Conservation (phyloP, 257 asterid species). For the Primulina huaijiensis region DNA sequence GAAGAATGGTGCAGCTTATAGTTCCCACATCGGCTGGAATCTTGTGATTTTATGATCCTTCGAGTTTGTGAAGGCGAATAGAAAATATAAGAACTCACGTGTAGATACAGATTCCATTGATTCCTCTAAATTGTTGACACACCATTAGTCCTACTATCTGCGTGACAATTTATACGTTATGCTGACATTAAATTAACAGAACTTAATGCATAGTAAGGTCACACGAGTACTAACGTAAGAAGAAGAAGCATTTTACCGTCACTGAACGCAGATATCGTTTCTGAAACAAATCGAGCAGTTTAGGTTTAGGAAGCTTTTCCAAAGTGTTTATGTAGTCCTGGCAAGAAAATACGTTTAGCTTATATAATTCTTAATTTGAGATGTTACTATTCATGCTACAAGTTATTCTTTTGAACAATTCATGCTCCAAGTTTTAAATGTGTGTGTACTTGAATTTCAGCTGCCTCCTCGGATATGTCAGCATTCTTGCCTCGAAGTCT, state of each 20-base stretch:
- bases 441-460: slow-evolving; percentile 65
- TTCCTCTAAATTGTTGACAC: slow-evolving; percentile 93
- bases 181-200: neutral
- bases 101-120: too few relatives aligned
- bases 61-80: neutral
- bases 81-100: too few relatives aligned
- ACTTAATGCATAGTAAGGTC: neutral
- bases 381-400: neutral
- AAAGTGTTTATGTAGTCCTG: slow-evolving; percentile 87
- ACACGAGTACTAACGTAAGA: neutral
- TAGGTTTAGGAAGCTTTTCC: slow-evolving; percentile 76
- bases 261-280: slow-evolving; percentile 71
- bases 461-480: slow-evolving; percentile 72
- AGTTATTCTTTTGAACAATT: neutral
- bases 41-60: slow-evolving; percentile 36
- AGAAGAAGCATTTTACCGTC: slow-evolving; percentile 35
- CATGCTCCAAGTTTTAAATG: slow-evolving; percentile 6
- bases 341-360: slow-evolving; percentile 6
- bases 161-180: neutral
- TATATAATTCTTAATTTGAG: neutral
- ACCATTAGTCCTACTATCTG: slow-evolving; percentile 96
- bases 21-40: slow-evolving; percentile 86
- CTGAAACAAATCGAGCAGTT: slow-evolving; percentile 67
- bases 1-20: slow-evolving; percentile 68
- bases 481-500: slow-evolving; percentile 65